Conservation (phyloP, 176 grass and related monocot genomes). For the Melocanna baccifera region DNA sequence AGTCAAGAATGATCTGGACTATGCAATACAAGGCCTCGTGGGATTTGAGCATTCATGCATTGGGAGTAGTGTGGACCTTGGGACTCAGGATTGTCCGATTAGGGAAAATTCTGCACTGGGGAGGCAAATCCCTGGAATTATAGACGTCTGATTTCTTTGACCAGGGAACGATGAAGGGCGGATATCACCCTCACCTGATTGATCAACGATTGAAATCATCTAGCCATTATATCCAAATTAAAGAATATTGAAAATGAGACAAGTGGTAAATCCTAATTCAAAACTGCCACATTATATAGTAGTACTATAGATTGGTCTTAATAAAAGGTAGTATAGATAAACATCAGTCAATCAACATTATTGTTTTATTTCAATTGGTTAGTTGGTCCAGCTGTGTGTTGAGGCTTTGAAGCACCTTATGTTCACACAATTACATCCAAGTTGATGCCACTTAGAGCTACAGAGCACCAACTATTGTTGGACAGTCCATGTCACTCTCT, state of each 20-base stretch:
- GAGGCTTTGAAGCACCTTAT: slow-evolving; percentile 18
- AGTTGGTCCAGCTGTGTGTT: not conserved
- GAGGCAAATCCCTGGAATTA: not conserved
- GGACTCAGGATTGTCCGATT: not conserved
- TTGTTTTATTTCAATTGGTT: slow-evolving; percentile 7
- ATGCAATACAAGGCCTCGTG: not conserved
- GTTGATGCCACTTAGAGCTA: slow-evolving; percentile 7
- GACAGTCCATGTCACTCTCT: slow-evolving; percentile 2
- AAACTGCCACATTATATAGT: not conserved
- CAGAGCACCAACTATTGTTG: not conserved
- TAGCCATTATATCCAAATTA: too few relatives aligned
- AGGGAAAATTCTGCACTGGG: not conserved
- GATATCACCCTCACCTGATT: not conserved
- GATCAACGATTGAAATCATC: not conserved
- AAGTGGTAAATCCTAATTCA: not conserved
- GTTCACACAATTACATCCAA: not conserved
- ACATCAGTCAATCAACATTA: not conserved
- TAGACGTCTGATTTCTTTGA: not conserved
- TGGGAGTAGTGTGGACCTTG: not conserved
- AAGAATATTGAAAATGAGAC: not conserved
- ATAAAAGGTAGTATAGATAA: not conserved
- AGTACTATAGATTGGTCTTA: not conserved
- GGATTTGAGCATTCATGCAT: not conserved
- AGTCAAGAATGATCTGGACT: slow-evolving; percentile 8
- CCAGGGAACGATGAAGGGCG: not conserved